Percentiles rank a stretch among this genome's conserved stretches.
Evolutionary conservation across 306 rosid genomes (phyloP).

Genomic region (Gynostemma pentaphyllum): DNA sequence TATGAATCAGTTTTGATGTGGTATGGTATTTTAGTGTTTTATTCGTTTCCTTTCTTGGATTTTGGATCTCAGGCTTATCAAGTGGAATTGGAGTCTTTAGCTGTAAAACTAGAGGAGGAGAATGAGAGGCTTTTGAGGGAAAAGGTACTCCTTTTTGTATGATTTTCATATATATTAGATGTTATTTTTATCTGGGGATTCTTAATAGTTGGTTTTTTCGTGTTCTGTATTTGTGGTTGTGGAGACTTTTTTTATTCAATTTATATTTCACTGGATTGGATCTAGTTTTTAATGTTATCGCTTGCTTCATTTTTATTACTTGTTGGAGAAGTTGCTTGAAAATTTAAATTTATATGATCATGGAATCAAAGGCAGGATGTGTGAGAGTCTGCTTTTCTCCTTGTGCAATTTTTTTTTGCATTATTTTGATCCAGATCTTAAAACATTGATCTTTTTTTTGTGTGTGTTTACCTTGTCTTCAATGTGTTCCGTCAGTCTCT

Average conservation of each 20-base stretch:
- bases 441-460: neutral
- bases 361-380: neutral
- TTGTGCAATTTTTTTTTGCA: neutral
- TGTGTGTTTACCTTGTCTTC: neutral
- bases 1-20: neutral
- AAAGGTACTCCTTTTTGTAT: constrained; percentile 37
- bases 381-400: constrained; percentile 2
- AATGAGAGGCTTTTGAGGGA: constrained; percentile 62
- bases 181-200: neutral
- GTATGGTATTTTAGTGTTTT: neutral
- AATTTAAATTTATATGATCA: neutral
- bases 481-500: too few species aligned
- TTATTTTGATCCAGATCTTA: neutral
- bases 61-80: constrained; percentile 59
- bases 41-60: neutral
- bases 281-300: neutral
- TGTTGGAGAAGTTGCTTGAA: constrained; percentile 1
- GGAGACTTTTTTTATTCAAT: neutral
- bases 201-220: neutral
- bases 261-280: constrained; percentile 6
- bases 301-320: neutral
- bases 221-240: too few species aligned
- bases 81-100: constrained; percentile 72
- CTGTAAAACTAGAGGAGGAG: constrained; percentile 71
- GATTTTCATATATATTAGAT: neutral